phyloP scores from a whole-genome alignment of 306 rosid genomes.

The Quercus robur region DNA sequence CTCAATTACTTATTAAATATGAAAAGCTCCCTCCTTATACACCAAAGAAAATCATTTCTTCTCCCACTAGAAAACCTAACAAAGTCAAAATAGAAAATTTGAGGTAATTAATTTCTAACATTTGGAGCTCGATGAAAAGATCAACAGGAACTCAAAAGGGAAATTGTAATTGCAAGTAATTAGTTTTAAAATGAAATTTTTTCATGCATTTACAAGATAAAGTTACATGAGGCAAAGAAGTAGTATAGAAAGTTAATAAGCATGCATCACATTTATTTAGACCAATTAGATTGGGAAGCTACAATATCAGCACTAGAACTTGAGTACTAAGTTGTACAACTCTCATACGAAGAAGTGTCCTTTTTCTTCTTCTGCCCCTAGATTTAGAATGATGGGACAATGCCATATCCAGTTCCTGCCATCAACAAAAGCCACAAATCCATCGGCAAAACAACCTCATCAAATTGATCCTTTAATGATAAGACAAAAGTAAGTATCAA shows the following conservation, averaged over 20 bases:
- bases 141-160: too few relatives aligned
- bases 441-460: too few relatives aligned
- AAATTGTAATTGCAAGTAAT: background rate
- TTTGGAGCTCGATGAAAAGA: background rate
- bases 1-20: too few relatives aligned
- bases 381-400: conserved; percentile 78
- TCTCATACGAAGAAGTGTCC: conserved; percentile 14
- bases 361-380: conserved; percentile 1
- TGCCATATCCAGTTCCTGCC: conserved; percentile 63
- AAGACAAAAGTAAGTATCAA: too few relatives aligned
- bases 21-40: too few relatives aligned
- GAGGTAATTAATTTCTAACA: too few relatives aligned
- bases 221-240: conserved; percentile 22
- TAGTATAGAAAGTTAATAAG: conserved; percentile 18
- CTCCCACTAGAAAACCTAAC: too few relatives aligned
- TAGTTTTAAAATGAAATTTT: background rate
- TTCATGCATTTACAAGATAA: conserved; percentile 42
- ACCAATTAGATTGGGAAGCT: conserved; percentile 33
- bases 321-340: background rate
- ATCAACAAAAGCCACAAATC: too few relatives aligned
- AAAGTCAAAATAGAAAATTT: too few relatives aligned
- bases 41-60: too few relatives aligned
- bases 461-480: too few relatives aligned
- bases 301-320: conserved; percentile 28
- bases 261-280: conserved; percentile 21